Evolutionary conservation across 371 early-diverging fungal species (phyloP).

Genomic region (Mucor plumbeus): DNA sequence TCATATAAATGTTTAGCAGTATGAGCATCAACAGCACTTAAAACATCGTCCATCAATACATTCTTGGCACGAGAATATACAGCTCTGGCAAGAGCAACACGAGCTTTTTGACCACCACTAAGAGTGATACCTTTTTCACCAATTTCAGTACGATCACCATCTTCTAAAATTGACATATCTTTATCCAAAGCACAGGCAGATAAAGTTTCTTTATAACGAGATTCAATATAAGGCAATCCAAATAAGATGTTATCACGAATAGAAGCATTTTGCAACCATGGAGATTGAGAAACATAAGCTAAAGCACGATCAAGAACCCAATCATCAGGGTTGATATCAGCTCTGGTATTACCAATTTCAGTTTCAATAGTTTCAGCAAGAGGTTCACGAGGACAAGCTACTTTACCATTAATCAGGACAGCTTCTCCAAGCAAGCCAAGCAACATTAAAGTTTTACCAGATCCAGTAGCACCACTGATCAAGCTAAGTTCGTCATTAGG

Average conservation of each 20-base stretch:
- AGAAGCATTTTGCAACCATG: constrained; percentile 88
- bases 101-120: constrained; percentile 81
- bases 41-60: constrained; percentile 84
- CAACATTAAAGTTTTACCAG: constrained; percentile 82
- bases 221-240: constrained; percentile 50
- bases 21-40: constrained; percentile 85
- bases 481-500: constrained; percentile 73
- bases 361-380: constrained; percentile 43
- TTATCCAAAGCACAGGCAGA: constrained; percentile 61
- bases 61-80: constrained; percentile 78
- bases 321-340: constrained; percentile 12
- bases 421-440: constrained; percentile 67
- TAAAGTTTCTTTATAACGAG: constrained; percentile 62
- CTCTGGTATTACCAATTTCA: constrained; percentile 39
- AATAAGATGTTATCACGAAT: constrained; percentile 70
- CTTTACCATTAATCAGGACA: constrained; percentile 45
- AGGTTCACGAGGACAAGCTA: constrained; percentile 49
- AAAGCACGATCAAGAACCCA: constrained; percentile 31
- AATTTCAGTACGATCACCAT: constrained; percentile 92
- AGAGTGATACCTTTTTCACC: constrained; percentile 87
- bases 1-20: constrained; percentile 85
- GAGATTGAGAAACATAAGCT: constrained; percentile 47
- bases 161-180: constrained; percentile 66
- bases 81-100: constrained; percentile 84
- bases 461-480: constrained; percentile 79